phyloP scores from a whole-genome alignment of 2,329 filamentous ascomycete species.

The Trichoderma sp. region DNA sequence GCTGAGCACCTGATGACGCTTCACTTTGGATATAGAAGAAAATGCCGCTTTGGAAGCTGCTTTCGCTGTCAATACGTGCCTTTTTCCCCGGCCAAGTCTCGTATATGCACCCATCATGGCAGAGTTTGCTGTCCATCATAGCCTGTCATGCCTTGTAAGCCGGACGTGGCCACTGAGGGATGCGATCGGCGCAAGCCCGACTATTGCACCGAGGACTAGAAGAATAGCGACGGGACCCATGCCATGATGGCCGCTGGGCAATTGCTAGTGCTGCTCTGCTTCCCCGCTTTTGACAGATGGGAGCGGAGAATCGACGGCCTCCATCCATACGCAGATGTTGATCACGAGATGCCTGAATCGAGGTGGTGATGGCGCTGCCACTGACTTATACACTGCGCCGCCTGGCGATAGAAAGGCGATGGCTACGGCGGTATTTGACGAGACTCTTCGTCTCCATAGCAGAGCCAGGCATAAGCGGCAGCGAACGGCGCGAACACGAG shows the following conservation, averaged over 20 bases:
- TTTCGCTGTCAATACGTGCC: neutral
- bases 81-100: neutral
- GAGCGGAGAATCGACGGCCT: neutral
- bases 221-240: neutral
- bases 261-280: neutral
- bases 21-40: neutral
- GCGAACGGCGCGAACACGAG: conserved; percentile 18
- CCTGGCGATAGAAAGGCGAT: neutral
- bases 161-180: neutral
- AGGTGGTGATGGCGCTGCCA: neutral
- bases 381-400: neutral
- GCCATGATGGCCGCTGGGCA: neutral
- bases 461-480: neutral
- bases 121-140: neutral
- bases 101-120: conserved; percentile 7
- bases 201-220: conserved; percentile 8
- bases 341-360: neutral
- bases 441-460: neutral
- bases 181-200: conserved; percentile 14
- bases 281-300: conserved; percentile 15
- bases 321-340: neutral
- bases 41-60: neutral
- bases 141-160: conserved; percentile 3
- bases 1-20: neutral
- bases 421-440: neutral